Evolutionary conservation across 179 eudicot species (phyloP), one percentile per base, ranked within the genome.

Genomic region (Silene coronaria): DNA sequence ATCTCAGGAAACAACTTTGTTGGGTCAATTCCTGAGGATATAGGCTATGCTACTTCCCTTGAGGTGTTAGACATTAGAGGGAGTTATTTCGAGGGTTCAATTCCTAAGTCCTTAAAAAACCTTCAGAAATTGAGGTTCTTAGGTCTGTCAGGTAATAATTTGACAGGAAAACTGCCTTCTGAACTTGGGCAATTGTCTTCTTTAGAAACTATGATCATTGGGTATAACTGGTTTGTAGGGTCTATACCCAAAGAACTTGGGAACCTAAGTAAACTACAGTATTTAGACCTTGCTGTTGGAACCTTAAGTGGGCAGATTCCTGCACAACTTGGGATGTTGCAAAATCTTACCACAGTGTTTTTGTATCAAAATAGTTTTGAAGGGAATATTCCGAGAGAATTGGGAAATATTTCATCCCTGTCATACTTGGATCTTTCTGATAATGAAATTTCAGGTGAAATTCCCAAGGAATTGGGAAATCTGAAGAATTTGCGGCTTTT

Each of bases 111-210:
- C 1, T 82, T 83, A 70, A 74, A 34, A 73, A 83, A 80, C 28
- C 73, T 92, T 72, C 78, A 84, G 74, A 87, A 82, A 53, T 67
- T 92, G 83, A 92, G 80, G 84, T 91, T 88, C 77, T 85, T 92
- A 70, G 97, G 97, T 21, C 80, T 92, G 59, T 92, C 97, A 0
- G 97, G 97, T 4, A 92, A 92, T 27, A 86, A 85, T 83, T 86
- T 92, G 3, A 87, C 96, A 0, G 96, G 97, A 9, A 72, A 74
- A 58, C 80, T 92, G 1, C 91, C 95, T 1, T 23, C 70, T 51
- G 90, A 89, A 79, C 73, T 92, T 10, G 96, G 97, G 14, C 73
- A 79, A 24, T 75, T 92, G 42, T 82, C 87, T 1, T 76, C 91
- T 45, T 60, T 92, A 2, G 90, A 92, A 83, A 91, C 94, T 36